phyloP scores from a whole-genome alignment of 2,329 filamentous ascomycete genomes.

The Seiridium unicorne region DNA sequence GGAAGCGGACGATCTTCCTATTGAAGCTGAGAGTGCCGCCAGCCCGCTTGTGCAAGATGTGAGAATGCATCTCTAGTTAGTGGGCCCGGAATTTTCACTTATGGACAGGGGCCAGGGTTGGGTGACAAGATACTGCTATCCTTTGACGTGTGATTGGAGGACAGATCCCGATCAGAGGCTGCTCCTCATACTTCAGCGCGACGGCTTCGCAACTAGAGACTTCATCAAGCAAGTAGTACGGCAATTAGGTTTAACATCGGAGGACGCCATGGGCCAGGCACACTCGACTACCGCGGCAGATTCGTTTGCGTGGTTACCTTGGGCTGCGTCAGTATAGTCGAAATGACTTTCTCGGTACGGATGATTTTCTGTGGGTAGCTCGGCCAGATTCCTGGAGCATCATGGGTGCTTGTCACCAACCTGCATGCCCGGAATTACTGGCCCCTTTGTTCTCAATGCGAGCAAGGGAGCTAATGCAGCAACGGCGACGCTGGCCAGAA shows the following conservation, averaged over 20 bases:
- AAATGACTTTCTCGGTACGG: not conserved
- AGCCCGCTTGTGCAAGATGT: no score
- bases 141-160: not conserved
- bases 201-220: no score
- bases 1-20: no score
- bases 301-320: no score
- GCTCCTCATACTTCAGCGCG: not conserved
- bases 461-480: conserved; percentile 1
- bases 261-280: no score
- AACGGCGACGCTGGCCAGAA: not conserved
- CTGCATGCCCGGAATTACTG: not conserved
- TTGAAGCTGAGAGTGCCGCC: no score
- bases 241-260: no score
- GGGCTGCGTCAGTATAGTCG: no score
- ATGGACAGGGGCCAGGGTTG: not conserved
- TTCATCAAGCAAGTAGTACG: no score
- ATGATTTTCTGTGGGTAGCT: not conserved
- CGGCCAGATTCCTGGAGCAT: no score
- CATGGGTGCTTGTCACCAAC: not conserved
- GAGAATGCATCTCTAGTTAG: no score
- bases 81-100: not conserved
- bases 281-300: no score
- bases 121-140: not conserved
- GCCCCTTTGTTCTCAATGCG: not conserved
- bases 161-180: not conserved